Evolutionary conservation across 371 early-diverging fungal species (phyloP).

Genomic region (Massospora cicadina): DNA sequence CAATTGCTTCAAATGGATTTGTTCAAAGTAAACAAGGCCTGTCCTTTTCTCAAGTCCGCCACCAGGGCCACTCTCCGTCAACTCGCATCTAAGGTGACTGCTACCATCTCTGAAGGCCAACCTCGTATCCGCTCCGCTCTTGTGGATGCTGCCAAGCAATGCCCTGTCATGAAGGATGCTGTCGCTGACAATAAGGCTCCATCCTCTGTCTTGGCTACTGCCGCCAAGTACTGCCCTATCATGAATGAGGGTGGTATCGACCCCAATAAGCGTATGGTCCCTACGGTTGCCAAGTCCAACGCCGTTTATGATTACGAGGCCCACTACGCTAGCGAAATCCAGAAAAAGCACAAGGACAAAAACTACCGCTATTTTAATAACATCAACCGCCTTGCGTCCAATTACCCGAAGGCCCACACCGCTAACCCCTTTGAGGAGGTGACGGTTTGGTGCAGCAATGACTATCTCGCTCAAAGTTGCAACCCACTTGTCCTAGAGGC

Average conservation of each 20-base stretch:
- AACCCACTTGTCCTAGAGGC: slow-evolving; percentile 65
- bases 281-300: slow-evolving; percentile 24
- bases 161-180: slow-evolving; percentile 82
- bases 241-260: slow-evolving; percentile 14
- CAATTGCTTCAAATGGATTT: too few relatives aligned
- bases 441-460: slow-evolving; percentile 98
- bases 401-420: slow-evolving; percentile 87
- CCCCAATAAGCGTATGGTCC: slow-evolving; percentile 15
- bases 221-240: slow-evolving; percentile 16
- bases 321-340: slow-evolving; percentile 60
- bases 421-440: slow-evolving; percentile 67
- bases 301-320: slow-evolving; percentile 73
- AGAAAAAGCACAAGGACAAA: slow-evolving; percentile 91
- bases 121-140: slow-evolving; percentile 33
- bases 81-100: slow-evolving; percentile 17
- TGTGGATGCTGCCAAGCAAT: slow-evolving; percentile 59
- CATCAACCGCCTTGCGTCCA: slow-evolving; percentile 89
- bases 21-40: slow-evolving; percentile 15
- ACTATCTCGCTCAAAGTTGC: slow-evolving; percentile 91
- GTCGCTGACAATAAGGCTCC: slow-evolving; percentile 24
- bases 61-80: slow-evolving; percentile 28
- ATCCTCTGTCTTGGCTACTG: slow-evolving; percentile 12
- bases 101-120: slow-evolving; percentile 19
- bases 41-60: slow-evolving; percentile 41
- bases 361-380: slow-evolving; percentile 97